phyloP scores from a whole-genome alignment of 2,329 filamentous ascomycete genomes.

The Biscogniauxia mediterranea region DNA sequence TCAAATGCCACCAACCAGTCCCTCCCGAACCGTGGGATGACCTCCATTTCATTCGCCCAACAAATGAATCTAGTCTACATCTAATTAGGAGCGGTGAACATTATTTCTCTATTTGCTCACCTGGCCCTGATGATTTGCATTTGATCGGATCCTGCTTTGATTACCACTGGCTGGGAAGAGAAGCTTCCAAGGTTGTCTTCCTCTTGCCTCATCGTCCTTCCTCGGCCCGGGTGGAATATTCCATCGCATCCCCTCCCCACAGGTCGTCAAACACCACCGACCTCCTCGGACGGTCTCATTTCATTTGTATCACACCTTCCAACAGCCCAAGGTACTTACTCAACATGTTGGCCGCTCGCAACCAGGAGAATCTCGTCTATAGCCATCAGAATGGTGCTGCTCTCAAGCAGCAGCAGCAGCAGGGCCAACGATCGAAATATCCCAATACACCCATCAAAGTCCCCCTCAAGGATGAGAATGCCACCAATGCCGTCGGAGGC shows the following conservation, averaged over 20 bases:
- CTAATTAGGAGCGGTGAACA: background rate
- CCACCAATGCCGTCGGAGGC: constrained; percentile 52
- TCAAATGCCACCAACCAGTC: background rate
- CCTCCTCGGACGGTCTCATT: background rate
- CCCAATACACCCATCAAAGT: constrained; percentile 82
- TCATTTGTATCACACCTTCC: background rate
- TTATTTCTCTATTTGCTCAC: background rate
- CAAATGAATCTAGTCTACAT: background rate
- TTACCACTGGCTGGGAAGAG: background rate
- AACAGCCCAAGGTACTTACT: background rate
- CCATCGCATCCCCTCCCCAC: background rate
- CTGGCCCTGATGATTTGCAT: background rate
- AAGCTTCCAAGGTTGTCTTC: background rate
- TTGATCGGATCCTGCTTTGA: background rate
- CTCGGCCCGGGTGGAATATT: background rate
- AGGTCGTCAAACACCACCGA: no score
- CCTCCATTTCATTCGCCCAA: background rate
- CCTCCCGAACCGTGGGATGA: background rate
- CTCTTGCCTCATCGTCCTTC: background rate
- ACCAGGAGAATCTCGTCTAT: constrained; percentile 86
- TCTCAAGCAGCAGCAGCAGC: constrained; percentile 63
- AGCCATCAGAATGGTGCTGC: constrained; percentile 68
- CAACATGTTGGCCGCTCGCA: constrained; percentile 71
- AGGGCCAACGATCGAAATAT: constrained; percentile 67
- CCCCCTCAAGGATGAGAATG: constrained; percentile 83